Conservation (phyloP, 805 yeast species). For the Yarrowia porcina region DNA sequence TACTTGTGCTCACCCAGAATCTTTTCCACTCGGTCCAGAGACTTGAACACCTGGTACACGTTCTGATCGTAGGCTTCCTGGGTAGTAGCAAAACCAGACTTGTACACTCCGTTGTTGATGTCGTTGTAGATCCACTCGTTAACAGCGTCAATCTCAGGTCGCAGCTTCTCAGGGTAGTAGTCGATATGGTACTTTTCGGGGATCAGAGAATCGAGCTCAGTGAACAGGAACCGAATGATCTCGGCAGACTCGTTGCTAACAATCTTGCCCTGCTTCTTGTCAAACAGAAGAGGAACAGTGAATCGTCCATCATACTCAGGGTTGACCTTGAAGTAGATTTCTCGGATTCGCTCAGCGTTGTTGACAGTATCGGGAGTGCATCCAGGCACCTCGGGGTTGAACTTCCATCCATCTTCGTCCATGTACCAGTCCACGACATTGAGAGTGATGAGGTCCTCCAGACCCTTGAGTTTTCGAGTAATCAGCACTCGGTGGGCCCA, state of each 20-base stretch:
- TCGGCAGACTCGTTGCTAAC: constrained; percentile 92
- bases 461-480: constrained; percentile 69
- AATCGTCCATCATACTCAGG: constrained; percentile 76
- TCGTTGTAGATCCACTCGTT: constrained; percentile 80
- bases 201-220: constrained; percentile 55
- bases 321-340: constrained; percentile 71
- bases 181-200: constrained; percentile 50
- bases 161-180: constrained; percentile 58
- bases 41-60: constrained; percentile 58
- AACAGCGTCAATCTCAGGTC: constrained; percentile 63
- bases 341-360: constrained; percentile 57
- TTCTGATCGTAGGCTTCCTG: constrained; percentile 78
- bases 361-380: constrained; percentile 59
- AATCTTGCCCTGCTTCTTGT: constrained; percentile 72
- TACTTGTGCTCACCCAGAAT: constrained; percentile 48
- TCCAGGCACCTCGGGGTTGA: constrained; percentile 51
- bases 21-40: constrained; percentile 67
- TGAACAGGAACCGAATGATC: constrained; percentile 77
- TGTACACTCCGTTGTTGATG: constrained; percentile 91
- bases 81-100: constrained; percentile 80
- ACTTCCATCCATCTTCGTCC: constrained; percentile 88
- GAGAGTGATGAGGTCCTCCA: constrained; percentile 46
- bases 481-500: constrained; percentile 91
- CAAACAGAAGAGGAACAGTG: constrained; percentile 95
- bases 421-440: constrained; percentile 89